phyloP scores from a whole-genome alignment of 208 protist species.

The Wallacemonas sp. region DNA sequence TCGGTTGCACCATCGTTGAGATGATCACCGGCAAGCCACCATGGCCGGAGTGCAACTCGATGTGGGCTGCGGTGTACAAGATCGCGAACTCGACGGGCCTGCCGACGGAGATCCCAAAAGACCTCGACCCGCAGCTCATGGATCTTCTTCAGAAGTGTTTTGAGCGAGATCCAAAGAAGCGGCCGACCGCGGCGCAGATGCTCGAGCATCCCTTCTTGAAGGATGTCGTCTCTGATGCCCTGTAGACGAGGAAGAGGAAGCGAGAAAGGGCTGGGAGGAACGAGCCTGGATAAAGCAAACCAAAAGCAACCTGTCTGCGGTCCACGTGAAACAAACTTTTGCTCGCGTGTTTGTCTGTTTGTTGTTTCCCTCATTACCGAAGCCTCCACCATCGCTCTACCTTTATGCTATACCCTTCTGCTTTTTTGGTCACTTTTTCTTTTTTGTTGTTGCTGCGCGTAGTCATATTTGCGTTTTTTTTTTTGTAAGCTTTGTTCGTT shows the following conservation, averaged over 20 bases:
- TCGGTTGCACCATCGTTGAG: slow-evolving; percentile 94
- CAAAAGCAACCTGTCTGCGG: too few species aligned
- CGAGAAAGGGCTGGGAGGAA: too few species aligned
- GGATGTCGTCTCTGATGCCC: slow-evolving; percentile 17
- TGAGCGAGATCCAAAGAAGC: slow-evolving; percentile 73
- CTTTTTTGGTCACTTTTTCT: not conserved
- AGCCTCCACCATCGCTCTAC: too few species aligned
- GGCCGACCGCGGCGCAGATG: slow-evolving; percentile 62
- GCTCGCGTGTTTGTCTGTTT: too few species aligned
- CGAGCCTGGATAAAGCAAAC: too few species aligned
- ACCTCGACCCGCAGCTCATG: slow-evolving; percentile 77
- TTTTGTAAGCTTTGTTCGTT: too few species aligned
- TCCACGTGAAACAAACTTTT: too few species aligned
- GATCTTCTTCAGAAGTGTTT: slow-evolving; percentile 78
- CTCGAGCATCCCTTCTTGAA: slow-evolving; percentile 75
- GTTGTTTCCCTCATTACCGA: too few species aligned
- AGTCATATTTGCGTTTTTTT: too few species aligned
- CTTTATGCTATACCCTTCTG: not conserved
- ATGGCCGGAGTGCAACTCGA: slow-evolving; percentile 89
- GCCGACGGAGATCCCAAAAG: slow-evolving; percentile 79
- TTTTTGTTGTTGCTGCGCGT: too few species aligned
- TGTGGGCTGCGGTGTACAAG: slow-evolving; percentile 88
- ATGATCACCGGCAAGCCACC: slow-evolving; percentile 92
- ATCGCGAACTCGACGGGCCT: slow-evolving; percentile 84
- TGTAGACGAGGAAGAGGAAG: too few species aligned